Conservation (phyloP, 768 basidiomycete genomes). For the Phallus indusiatus region DNA sequence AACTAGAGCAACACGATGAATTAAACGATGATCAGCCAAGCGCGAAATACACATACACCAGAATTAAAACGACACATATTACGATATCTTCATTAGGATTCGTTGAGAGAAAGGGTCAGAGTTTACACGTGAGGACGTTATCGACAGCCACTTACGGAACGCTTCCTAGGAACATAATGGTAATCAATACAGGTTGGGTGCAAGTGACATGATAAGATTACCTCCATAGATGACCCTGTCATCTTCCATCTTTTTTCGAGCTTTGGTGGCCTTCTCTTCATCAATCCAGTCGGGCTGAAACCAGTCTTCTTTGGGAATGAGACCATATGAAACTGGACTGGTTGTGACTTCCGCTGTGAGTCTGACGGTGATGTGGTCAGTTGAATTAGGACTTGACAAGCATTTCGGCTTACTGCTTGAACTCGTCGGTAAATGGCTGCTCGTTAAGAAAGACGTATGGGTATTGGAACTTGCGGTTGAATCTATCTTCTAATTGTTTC, state of each 20-base stretch:
- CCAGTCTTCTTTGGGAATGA: conserved; percentile 36
- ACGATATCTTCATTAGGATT: conserved; percentile 41
- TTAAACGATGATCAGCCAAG: neutral
- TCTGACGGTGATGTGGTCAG: conserved; percentile 11
- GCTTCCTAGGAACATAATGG: conserved; percentile 38
- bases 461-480: conserved; percentile 57
- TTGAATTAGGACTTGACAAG: conserved; percentile 6
- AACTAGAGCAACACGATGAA: conserved; percentile 41
- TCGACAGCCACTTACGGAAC: conserved; percentile 44
- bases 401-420: conserved; percentile 42
- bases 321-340: conserved; percentile 27
- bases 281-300: conserved; percentile 61
- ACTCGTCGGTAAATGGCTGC: conserved; percentile 61
- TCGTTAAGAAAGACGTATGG: conserved; percentile 86
- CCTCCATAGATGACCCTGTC: conserved; percentile 50
- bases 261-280: conserved; percentile 46
- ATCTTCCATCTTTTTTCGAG: conserved; percentile 52
- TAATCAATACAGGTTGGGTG: neutral
- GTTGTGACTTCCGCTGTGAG: conserved; percentile 40
- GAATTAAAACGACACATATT: conserved; percentile 97
- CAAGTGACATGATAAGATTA: conserved; percentile 11
- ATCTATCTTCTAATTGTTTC: conserved; percentile 58
- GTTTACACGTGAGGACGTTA: no score
- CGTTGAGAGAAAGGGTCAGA: neutral
- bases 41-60: conserved; percentile 43